Base-by-base conservation (phyloP, 768 basidiomycete genomes). In the Termitomyces sp. region DNA sequence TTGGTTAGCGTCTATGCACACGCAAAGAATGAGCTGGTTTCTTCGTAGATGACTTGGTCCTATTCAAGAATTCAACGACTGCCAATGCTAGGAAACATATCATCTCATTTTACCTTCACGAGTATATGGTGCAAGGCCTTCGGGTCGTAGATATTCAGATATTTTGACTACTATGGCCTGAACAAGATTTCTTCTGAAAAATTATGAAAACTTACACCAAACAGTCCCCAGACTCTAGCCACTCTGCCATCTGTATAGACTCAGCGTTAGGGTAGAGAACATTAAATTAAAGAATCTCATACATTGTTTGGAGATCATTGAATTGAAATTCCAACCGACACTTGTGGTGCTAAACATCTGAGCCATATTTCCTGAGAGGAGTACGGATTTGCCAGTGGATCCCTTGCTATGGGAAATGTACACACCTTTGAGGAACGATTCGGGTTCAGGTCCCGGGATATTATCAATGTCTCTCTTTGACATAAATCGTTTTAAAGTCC, bases 1-100 rank as follows among this genome's bases (percentile, higher is more conserved):
- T n/a, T 30, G 13, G 7, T n/a, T 30, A 20, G 6, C 3, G 20
- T 42, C 24, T 18, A 16, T 6, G 6, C 53, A 31, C 30, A 54
- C 53, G 53, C 53, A 6, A 54, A 54, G 30, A 41, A 54, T 31
- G 53, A 54, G n/a, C 39, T 54, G 11, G 53, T 54, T 54, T 54
- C 53, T 24, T 54, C 39, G 6, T 54, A 54, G 30, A 54, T 31
- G 11, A n/a, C 27, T 31, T 54, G 53, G 4, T 54, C 53, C 53
- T 54, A 15, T 54, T 31, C 27, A 54, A 42, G 5, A 5, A 24
- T 13, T 53, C 1, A 39, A 53, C 39, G 11, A 41, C 12, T 20
- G 30, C 4, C 2, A 13, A n/a, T 42, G 6, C 16, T 9, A 27
- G 20, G n/a, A 20, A 31, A 42, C 1, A 42, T 4, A 20, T 41